Conservation (phyloP, 768 basidiomycete species). For the Dioszegia crocea region DNA sequence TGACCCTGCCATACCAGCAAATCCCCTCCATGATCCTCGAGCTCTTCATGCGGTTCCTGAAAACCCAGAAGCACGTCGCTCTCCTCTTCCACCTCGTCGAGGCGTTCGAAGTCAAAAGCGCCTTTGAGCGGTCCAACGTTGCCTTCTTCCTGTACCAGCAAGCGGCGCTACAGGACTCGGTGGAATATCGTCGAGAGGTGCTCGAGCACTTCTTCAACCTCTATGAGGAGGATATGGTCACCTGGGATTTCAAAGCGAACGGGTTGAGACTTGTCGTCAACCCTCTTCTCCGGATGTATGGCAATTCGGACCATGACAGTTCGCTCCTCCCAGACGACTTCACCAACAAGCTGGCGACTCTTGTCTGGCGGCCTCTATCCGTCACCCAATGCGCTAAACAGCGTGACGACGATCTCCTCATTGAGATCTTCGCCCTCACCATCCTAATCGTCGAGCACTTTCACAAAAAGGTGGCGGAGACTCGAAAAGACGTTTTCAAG, state of each 20-base stretch:
- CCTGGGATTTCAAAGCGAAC: slow-evolving; percentile 69
- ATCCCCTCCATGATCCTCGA: slow-evolving; percentile 61
- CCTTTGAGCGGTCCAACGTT: slow-evolving; percentile 72
- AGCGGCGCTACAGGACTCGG: slow-evolving; percentile 68
- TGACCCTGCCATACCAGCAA: slow-evolving; percentile 39
- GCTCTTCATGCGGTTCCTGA: slow-evolving; percentile 63
- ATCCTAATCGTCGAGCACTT: slow-evolving; percentile 83
- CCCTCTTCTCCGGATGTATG: slow-evolving; percentile 74
- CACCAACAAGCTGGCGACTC: slow-evolving; percentile 57
- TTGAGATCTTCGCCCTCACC: slow-evolving; percentile 85
- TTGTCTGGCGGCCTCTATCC: slow-evolving; percentile 71
- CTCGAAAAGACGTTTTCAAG: slow-evolving; percentile 86
- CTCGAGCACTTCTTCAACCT: slow-evolving; percentile 78
- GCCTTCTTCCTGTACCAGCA: slow-evolving; percentile 82
- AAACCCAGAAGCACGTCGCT: slow-evolving; percentile 72
- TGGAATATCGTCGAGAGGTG: slow-evolving; percentile 68
- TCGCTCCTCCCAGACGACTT: slow-evolving; percentile 70
- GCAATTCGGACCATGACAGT: slow-evolving; percentile 53
- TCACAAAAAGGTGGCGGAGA: slow-evolving; percentile 69
- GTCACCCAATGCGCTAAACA: slow-evolving; percentile 37
- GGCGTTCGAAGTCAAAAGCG: slow-evolving; percentile 71
- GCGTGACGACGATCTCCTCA: slow-evolving; percentile 75
- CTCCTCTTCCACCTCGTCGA: slow-evolving; percentile 82
- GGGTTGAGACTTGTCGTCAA: slow-evolving; percentile 72
- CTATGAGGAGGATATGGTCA: slow-evolving; percentile 63